Base-by-base conservation (phyloP, 192 early-diverging fungal species). In the Gamsiella multidivaricata region DNA sequence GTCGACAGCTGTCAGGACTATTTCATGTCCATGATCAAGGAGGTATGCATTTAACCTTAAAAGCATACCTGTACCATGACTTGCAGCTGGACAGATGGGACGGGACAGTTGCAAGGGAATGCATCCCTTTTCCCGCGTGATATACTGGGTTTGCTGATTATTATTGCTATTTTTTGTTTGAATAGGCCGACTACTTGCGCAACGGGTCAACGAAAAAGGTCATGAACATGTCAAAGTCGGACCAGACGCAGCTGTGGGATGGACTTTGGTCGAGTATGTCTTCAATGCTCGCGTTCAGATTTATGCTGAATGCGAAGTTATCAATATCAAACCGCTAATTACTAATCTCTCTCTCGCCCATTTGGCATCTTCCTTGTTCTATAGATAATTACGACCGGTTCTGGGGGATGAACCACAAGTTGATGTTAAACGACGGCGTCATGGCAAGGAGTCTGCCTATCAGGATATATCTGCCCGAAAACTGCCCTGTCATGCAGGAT, bases 11-110 rank as follows among this genome's bases (percentile, higher is more conserved):
- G 88, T 54, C 87, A 87, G 33, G 92, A 94, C 62, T 92, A 91
- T 73, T 94, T 90, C 69, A 96, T 96, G 93, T 90, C 93, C 12
- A 89, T 91, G 88, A 85, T 94, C 67, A 96, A 96, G 79, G 95
- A 96, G 83, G 89, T 87, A 70, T 53, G 43, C 43, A 46, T n/a
- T n/a, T n/a, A n/a, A n/a, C n/a, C n/a, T n/a, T n/a, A n/a, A n/a
- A n/a, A n/a, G n/a, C n/a, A n/a, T n/a, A n/a, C n/a, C n/a, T n/a
- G n/a, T n/a, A n/a, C n/a, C n/a, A n/a, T n/a, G n/a, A n/a, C n/a
- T n/a, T n/a, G n/a, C n/a, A n/a, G n/a, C n/a, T n/a, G n/a, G n/a
- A n/a, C n/a, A n/a, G n/a, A n/a, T n/a, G n/a, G n/a, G n/a, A n/a
- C n/a, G n/a, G n/a, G n/a, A n/a, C n/a, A n/a, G n/a, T n/a, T n/a